Base-by-base conservation (phyloP, 2,329 filamentous ascomycete species). In the Fusarium verticillioides region DNA sequence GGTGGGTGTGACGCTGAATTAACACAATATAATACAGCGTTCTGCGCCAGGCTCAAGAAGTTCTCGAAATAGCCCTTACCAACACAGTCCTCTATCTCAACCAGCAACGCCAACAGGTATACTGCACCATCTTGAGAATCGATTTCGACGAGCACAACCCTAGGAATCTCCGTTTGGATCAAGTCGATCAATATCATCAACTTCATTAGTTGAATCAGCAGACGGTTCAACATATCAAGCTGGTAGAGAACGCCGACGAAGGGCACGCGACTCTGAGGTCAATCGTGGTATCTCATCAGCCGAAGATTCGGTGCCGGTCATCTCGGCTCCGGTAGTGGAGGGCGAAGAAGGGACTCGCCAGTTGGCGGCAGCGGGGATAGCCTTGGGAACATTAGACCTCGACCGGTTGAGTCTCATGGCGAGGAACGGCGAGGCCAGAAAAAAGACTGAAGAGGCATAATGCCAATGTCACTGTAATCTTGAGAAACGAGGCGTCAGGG, bases 331-430 rank as follows among this genome's bases (percentile, higher is more conserved):
- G 34, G 60, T 47, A 18, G 54, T 18, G 19, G 32, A 43, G 23
- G 71, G 54, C 9, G 72, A 69, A 18, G 69, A 77, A 40, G 73
- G 74, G 34, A 73, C 77, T 32, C 72, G 70, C 36, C 76, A 78
- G 12, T 63, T 80, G 50, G 79, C 69, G 36, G 66, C 77, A 63
- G 79, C 78, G 11, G 78, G 77, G 26, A 63, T 79, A 49, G 63
- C 76, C 23, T 47, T 81, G 69, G 81, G 79, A 37, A 76, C 77
- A 37, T 70, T 72, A 30, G 77, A 82, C n/a, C 67, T 82, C 39
- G 81, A 82, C 39, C 76, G 79, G n/a, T 63, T 82, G 58, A 81
- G 78, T 56, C 44, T 61, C 50, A 75, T 74, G 70, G 78, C 80
- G 26, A 75, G 77, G 57, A 36, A 63, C 32, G 53, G 56, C 15